phyloP scores from a whole-genome alignment of 371 early-diverging fungal genomes.

The Mucor lusitanicus region DNA sequence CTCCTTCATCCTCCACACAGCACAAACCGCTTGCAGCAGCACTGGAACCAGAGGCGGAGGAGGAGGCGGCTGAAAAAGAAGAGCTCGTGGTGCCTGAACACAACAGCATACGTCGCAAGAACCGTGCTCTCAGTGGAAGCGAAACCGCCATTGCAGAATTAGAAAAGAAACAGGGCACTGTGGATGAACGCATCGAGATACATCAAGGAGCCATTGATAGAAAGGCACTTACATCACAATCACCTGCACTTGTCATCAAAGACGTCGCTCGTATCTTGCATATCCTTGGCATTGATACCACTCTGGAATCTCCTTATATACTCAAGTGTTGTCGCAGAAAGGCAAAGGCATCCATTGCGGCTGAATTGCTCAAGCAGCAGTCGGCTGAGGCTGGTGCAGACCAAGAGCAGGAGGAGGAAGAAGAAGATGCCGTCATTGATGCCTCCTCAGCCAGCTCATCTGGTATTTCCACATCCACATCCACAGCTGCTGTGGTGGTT shows the following conservation, averaged over 20 bases:
- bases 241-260: conserved; percentile 69
- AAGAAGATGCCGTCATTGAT: neutral
- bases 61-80: neutral
- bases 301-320: conserved; percentile 67
- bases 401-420: neutral
- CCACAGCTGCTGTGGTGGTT: neutral
- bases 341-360: conserved; percentile 4
- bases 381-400: neutral
- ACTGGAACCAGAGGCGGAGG: neutral
- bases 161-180: neutral
- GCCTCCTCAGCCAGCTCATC: conserved; percentile 2
- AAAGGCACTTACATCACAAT: conserved; percentile 67
- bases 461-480: neutral
- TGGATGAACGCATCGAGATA: conserved; percentile 56
- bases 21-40: neutral
- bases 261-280: conserved; percentile 65
- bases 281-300: conserved; percentile 72
- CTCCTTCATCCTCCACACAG: neutral
- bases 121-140: conserved; percentile 5
- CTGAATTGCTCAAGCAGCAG: conserved; percentile 5
- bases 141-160: neutral
- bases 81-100: neutral
- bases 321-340: conserved; percentile 70
- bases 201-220: conserved; percentile 83
- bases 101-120: neutral